Evolutionary conservation across 768 basidiomycete genomes (phyloP), one percentile per base, ranked within the genome.

Genomic region (Xanthoconium stramineum): DNA sequence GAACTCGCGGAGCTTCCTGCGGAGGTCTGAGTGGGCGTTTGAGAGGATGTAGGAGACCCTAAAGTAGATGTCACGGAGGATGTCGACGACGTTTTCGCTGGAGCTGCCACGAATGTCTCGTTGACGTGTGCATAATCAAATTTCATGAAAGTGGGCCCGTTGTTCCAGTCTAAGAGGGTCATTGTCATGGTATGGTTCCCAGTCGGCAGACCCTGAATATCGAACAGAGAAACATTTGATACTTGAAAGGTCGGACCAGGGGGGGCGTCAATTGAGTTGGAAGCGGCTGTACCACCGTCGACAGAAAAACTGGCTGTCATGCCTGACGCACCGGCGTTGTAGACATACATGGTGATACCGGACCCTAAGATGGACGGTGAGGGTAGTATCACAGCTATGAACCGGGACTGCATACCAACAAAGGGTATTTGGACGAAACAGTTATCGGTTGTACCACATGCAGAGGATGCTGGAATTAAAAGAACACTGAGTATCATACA

Each of bases 121-220:
- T 68, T 68, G 24, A 68, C 32, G 15, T 50, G 37, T 46, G 66
- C 68, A 43, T 69, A 67, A 36, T 68, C 66, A 14, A 69, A 69
- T 30, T 67, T 62, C 67, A 68, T 65, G 17, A 58, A 61, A 15
- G 61, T 66, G 20, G n/a, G 12, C 2, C 3, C 7, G 5, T 52
- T 58, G 6, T 51, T 33, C 66, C 67, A 69, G 44, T 63, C 33
- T 39, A 68, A 30, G 3, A 69, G 15, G 14, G 59, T 61, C 67
- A 68, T 65, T 20, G 19, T 32, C 38, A 68, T 56, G 29, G 53
- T 63, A 33, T 70, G 66, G 20, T 52, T 60, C 29, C 56, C 56
- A 1, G 38, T 53, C 1, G 37, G n/a, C 15, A 70, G 58, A 33
- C 55, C 61, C 20, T 68, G 66, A 7, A 60, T 40, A 13, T 20